Evolutionary conservation across 805 yeast genomes (phyloP).

Genomic region (Saccharomycopsis fodiens): DNA sequence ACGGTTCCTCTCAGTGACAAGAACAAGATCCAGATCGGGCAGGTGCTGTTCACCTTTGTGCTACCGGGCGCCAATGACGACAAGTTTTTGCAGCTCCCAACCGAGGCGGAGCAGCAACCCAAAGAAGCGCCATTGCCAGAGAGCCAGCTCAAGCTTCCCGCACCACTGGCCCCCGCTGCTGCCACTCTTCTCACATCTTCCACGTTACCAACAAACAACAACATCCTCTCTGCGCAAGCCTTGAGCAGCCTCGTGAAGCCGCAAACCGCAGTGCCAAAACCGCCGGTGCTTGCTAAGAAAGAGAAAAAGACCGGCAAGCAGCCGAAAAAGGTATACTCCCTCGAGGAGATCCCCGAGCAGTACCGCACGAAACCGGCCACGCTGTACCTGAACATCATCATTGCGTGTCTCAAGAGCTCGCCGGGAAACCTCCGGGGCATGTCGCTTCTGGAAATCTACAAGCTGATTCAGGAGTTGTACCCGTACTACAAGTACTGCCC

Average conservation of each 20-base stretch:
- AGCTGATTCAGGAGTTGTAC: constrained; percentile 76
- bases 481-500: constrained; percentile 93
- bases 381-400: constrained; percentile 74
- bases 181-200: not conserved
- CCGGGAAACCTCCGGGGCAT: constrained; percentile 49
- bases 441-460: constrained; percentile 78
- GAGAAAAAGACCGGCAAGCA: constrained; percentile 43
- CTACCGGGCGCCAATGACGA: constrained; percentile 59
- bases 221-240: not conserved
- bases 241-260: not conserved
- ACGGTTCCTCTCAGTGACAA: constrained; percentile 83
- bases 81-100: constrained; percentile 20
- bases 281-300: constrained; percentile 30
- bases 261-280: not conserved
- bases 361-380: constrained; percentile 77
- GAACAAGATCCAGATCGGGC: constrained; percentile 86
- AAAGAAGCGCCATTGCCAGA: not conserved
- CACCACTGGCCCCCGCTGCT: not conserved
- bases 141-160: not conserved
- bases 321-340: constrained; percentile 56
- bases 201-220: not conserved
- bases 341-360: constrained; percentile 85
- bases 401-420: constrained; percentile 64
- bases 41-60: constrained; percentile 80
- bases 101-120: not conserved